Evolutionary conservation across 208 protist genomes (phyloP).

Genomic region (Acanthamoeba castellanii): DNA sequence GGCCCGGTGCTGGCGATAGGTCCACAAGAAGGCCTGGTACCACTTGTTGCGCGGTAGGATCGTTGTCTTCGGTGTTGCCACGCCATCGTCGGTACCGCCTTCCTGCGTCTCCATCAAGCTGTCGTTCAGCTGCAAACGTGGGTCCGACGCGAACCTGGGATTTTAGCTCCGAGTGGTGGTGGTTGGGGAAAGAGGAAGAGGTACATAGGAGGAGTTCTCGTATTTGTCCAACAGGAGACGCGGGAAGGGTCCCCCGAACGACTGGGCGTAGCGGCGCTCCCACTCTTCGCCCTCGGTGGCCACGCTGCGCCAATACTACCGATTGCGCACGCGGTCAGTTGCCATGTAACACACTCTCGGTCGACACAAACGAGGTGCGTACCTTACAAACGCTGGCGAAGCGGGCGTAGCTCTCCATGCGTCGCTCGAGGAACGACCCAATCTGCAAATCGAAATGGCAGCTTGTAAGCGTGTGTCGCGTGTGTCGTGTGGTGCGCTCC

Average conservation of each 20-base stretch:
- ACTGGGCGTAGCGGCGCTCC: neutral
- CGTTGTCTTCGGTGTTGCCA: too few species aligned
- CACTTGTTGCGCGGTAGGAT: neutral
- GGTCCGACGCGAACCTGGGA: neutral
- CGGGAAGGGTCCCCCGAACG: neutral
- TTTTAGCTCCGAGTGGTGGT: too few species aligned
- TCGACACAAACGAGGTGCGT: too few species aligned
- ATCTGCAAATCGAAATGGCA: neutral
- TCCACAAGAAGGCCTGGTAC: neutral
- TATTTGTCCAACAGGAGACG: neutral
- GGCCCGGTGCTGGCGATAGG: neutral
- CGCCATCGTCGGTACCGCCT: neutral
- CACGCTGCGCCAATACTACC: neutral
- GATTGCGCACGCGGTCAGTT: neutral
- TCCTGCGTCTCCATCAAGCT: neutral
- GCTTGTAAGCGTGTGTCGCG: too few species aligned
- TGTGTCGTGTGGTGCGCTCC: too few species aligned
- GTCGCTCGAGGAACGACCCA: neutral
- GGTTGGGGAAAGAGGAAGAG: too few species aligned
- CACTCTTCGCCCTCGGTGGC: neutral
- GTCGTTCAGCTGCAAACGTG: neutral
- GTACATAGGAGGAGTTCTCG: neutral
- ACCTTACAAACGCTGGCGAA: neutral
- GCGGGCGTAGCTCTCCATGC: neutral
- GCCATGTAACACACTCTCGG: too few species aligned